Percentiles rank a stretch among this genome's conserved stretches.
phyloP scores from a whole-genome alignment of 2,329 filamentous ascomycete genomes.

The Clarireedia sp. region DNA sequence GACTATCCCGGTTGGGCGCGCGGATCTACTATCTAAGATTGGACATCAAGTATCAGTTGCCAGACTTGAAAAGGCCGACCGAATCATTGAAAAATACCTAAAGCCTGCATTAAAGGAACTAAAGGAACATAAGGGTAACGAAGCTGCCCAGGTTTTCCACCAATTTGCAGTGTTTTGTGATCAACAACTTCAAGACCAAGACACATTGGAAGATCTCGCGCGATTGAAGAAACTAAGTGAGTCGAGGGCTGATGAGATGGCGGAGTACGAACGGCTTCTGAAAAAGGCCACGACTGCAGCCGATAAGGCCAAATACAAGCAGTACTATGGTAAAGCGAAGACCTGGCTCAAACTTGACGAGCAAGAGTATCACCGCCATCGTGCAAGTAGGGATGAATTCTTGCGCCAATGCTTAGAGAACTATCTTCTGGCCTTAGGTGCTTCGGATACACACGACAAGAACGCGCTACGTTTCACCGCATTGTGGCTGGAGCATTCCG shows the following conservation, averaged over 20 bases:
- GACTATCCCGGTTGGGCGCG: conserved; percentile 61
- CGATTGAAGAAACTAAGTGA: conserved; percentile 72
- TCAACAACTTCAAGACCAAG: conserved; percentile 80
- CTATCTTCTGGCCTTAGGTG: conserved; percentile 75
- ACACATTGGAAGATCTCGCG: conserved; percentile 74
- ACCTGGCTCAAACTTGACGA: conserved; percentile 88
- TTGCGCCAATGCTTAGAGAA: conserved; percentile 87
- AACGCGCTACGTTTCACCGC: conserved; percentile 88
- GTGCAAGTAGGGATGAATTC: conserved; percentile 70
- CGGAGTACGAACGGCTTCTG: conserved; percentile 57
- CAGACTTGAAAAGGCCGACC: conserved; percentile 80
- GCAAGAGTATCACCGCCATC: conserved; percentile 73
- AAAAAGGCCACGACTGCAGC: conserved; percentile 37
- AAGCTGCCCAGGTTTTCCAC: conserved; percentile 84
- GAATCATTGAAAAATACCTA: conserved; percentile 81
- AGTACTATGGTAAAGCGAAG: conserved; percentile 63
- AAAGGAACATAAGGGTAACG: conserved; percentile 56
- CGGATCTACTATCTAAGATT: conserved; percentile 78
- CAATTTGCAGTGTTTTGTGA: conserved; percentile 96
- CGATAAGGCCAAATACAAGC: conserved; percentile 47
- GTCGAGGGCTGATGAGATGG: conserved; percentile 73
- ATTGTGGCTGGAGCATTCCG: conserved; percentile 83
- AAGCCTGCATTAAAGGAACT: conserved; percentile 77
- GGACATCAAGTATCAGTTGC: conserved; percentile 86
- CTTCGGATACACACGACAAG: conserved; percentile 82